Conservation (phyloP, 345 rosid species). For the Eutrema heterophyllum region DNA sequence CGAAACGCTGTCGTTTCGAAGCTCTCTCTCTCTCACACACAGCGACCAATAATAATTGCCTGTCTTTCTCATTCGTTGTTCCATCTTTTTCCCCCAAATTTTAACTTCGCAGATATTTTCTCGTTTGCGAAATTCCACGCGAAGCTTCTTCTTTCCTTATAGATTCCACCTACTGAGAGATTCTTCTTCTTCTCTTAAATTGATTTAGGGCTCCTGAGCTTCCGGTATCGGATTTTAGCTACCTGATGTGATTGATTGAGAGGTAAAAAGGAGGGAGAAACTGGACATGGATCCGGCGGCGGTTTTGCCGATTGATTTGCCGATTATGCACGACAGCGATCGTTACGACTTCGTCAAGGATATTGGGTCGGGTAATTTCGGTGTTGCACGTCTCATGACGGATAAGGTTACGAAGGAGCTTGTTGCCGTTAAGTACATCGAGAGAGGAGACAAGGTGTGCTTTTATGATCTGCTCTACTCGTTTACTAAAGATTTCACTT, state of each 20-base stretch:
- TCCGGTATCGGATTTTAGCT: background rate
- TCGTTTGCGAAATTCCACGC: background rate
- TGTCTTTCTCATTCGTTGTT: background rate
- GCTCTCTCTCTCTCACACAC: background rate
- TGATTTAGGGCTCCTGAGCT: background rate
- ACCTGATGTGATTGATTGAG: constrained; percentile 18
- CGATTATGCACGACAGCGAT: constrained; percentile 92
- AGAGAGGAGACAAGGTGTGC: constrained; percentile 80
- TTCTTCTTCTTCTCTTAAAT: background rate
- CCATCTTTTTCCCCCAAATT: background rate
- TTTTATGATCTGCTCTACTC: background rate
- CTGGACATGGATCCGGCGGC: constrained; percentile 42
- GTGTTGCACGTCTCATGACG: constrained; percentile 85
- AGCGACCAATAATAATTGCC: constrained; percentile 27
- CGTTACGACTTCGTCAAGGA: constrained; percentile 86
- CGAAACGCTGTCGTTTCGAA: background rate
- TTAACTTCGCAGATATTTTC: constrained; percentile 13
- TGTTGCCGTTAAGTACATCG: constrained; percentile 96
- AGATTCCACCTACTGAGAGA: background rate
- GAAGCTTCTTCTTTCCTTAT: background rate
- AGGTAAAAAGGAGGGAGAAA: background rate
- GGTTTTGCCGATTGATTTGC: constrained; percentile 60
- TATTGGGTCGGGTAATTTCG: constrained; percentile 91
- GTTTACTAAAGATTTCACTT: background rate
- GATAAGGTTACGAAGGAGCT: constrained; percentile 71